Base-by-base conservation (phyloP, 2,329 filamentous ascomycete genomes). In the Shiraia bambusicola region DNA sequence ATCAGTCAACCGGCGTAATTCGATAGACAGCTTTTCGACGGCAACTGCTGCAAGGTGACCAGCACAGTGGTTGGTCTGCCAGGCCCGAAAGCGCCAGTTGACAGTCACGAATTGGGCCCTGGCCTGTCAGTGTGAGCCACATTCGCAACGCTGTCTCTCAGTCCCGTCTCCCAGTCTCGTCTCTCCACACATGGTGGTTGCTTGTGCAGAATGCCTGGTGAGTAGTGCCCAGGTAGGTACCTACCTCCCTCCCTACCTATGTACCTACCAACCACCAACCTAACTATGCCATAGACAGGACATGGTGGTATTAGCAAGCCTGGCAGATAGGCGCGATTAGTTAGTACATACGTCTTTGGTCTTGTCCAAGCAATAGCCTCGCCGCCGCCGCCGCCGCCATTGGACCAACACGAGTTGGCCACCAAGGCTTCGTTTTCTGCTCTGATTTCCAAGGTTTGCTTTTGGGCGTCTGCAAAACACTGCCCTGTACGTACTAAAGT, bases 61-160 rank as follows among this genome's bases (percentile, higher is more conserved):
- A 40, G 34, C 37, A 43, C 37, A 27, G 36, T 54, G 57, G 53
- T 57, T 59, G 50, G 56, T 34, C 47, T 52, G 38, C 39, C 38
- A 49, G 51, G 47, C 53, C 50, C 59, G 54, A 54, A 53, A 50
- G 52, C 50, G 47, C 54, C 46, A 65, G 52, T 22, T 66, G 59
- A 59, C 63, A 60, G 52, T 49, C 44, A 54, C 54, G 63, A n/a
- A 57, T 60, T 53, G 58, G 61, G 40, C 17, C 34, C 47, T 57
- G 61, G 59, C 53, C 57, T 64, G 58, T 58, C 59, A 59, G 45
- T 59, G 45, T 42, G 49, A 60, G 59, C 60, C 62, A 66, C 56
- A 39, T 55, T 56, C 54, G 56, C 57, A 54, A 55, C 58, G 42
- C 45, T 47, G 42, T 44, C 42, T 42, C 34, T 41, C n/a, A n/a